Conservation (phyloP, 139 green algal genomes). For the Monoraphidium neglectum region DNA sequence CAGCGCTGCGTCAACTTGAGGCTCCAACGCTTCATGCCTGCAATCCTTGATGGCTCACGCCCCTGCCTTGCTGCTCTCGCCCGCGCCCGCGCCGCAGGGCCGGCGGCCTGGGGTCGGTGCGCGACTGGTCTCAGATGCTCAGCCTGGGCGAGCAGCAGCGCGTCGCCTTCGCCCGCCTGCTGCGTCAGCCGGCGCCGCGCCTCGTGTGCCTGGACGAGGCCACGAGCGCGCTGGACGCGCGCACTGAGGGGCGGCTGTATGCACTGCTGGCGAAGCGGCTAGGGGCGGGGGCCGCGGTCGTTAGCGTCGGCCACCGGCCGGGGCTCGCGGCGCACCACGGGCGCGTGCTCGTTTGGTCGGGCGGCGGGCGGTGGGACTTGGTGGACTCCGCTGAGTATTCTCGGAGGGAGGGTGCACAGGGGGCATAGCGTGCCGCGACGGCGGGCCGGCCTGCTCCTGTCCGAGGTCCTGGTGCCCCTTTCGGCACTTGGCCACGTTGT, state of each 20-base stretch:
- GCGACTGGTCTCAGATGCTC: constrained; percentile 70
- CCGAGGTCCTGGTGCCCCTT: no score
- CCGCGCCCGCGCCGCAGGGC: constrained; percentile 27
- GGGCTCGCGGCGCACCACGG: constrained; percentile 75
- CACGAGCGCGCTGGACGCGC: no score
- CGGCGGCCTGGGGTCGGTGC: constrained; percentile 67
- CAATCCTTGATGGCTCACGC: background rate
- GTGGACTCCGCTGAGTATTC: constrained; percentile 31
- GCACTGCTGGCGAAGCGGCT: constrained; percentile 4
- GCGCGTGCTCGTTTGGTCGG: constrained; percentile 63
- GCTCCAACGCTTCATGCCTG: no score
- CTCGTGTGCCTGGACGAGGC: no score
- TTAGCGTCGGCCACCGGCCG: constrained; percentile 77
- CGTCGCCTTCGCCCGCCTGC: no score
- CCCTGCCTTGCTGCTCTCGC: background rate
- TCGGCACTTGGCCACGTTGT: no score
- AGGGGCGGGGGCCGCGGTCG: background rate
- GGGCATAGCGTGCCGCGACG: background rate
- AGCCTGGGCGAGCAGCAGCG: constrained; percentile 90
- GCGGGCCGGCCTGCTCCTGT: no score
- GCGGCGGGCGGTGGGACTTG: constrained; percentile 25
- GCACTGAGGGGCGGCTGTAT: no score
- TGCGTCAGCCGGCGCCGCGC: no score
- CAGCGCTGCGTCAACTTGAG: no score
- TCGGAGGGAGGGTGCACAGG: background rate